Percentiles rank a stretch among this genome's conserved stretches.
Evolutionary conservation across 768 basidiomycete genomes (phyloP).

Genomic region (Chalciporus piperatus): DNA sequence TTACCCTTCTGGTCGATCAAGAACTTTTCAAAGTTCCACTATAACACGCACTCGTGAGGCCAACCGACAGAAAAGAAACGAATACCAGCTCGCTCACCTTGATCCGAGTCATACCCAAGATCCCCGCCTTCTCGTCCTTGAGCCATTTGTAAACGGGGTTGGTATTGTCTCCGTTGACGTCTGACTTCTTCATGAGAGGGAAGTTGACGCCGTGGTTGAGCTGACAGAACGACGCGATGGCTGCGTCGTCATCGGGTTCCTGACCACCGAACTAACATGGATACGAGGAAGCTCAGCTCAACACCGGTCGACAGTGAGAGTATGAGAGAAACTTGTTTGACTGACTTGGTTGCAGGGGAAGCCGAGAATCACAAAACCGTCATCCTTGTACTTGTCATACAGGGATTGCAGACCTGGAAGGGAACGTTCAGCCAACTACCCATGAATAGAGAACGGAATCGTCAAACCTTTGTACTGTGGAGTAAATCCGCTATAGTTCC

Average conservation of each 20-base stretch:
- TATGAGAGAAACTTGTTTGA: background rate
- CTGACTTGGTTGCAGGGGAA: constrained; percentile 89
- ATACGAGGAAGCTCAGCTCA: background rate
- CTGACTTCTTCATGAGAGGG: constrained; percentile 89
- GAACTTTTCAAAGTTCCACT: constrained; percentile 96
- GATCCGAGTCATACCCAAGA: constrained; percentile 69
- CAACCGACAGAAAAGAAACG: background rate
- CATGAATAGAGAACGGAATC: background rate
- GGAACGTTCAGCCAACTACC: background rate
- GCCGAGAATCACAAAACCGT: constrained; percentile 75
- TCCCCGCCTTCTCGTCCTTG: constrained; percentile 73
- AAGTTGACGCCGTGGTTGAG: constrained; percentile 88
- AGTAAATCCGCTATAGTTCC: constrained; percentile 67
- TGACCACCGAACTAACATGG: constrained; percentile 72
- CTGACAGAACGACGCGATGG: constrained; percentile 70
- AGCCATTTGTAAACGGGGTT: constrained; percentile 86
- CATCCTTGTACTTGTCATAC: constrained; percentile 78
- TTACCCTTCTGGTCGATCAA: constrained; percentile 75
- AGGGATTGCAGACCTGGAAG: constrained; percentile 66
- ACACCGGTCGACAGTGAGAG: too few relatives aligned
- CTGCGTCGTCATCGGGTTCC: constrained; percentile 80
- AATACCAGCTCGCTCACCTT: constrained; percentile 48
- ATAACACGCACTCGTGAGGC: background rate
- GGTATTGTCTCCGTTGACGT: constrained; percentile 85
- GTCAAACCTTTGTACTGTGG: constrained; percentile 69